phyloP scores from a whole-genome alignment of 2,329 filamentous ascomycete genomes.

The Arachnomyces sp. region DNA sequence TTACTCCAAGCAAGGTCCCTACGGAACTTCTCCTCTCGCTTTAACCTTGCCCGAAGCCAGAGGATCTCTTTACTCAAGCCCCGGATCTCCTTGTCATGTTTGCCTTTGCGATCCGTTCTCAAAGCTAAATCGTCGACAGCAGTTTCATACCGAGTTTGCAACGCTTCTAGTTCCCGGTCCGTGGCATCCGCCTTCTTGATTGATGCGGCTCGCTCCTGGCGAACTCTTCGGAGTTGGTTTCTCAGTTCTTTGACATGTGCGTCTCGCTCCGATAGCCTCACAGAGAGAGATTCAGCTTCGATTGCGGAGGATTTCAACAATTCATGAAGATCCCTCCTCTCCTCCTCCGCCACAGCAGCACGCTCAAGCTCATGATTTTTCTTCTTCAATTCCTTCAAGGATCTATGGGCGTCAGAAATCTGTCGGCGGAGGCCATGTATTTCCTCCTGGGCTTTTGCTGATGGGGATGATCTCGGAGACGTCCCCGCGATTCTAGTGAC shows the following conservation, averaged over 20 bases:
- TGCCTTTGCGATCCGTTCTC: constrained; percentile 36
- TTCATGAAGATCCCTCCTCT: constrained; percentile 38
- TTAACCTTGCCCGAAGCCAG: constrained; percentile 76
- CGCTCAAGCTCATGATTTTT: constrained; percentile 46
- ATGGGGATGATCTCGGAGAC: constrained; percentile 45
- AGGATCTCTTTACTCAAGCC: constrained; percentile 84
- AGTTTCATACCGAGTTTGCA: constrained; percentile 58
- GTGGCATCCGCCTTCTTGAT: constrained; percentile 34
- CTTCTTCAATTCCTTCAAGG: constrained; percentile 48
- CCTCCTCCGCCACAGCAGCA: constrained; percentile 40
- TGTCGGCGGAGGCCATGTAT: constrained; percentile 53
- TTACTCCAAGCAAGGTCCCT: constrained; percentile 80
- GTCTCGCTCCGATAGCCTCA: constrained; percentile 64
- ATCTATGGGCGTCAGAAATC: constrained; percentile 53
- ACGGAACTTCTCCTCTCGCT: constrained; percentile 72
- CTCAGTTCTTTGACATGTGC: constrained; percentile 51
- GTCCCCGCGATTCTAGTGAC: constrained; percentile 45
- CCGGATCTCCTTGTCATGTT: constrained; percentile 59
- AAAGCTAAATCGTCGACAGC: constrained; percentile 42
- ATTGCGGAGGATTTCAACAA: constrained; percentile 40
- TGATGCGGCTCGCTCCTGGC: constrained; percentile 38
- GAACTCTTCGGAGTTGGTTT: constrained; percentile 57
- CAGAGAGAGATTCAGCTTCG: constrained; percentile 59
- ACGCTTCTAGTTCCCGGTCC: constrained; percentile 35
- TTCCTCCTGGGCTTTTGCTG: constrained; percentile 42